Evolutionary conservation across 768 basidiomycete species (phyloP).

Genomic region (Clitopilus hobsonii): DNA sequence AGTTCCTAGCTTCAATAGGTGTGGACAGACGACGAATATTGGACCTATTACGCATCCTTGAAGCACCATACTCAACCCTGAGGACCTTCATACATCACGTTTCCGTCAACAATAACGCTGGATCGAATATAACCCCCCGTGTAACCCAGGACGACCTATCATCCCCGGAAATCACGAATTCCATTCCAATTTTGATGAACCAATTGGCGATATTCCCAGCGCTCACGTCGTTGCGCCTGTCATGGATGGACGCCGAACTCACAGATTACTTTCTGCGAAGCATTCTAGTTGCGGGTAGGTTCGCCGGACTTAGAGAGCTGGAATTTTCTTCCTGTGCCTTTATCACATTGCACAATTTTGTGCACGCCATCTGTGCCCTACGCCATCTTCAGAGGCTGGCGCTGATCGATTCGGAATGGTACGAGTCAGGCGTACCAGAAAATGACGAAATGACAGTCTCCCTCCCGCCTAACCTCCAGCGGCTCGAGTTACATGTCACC

Average conservation of each 20-base stretch:
- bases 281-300: conserved; percentile 9
- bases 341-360: conserved; percentile 15
- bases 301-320: conserved; percentile 16
- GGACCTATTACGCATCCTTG: conserved; percentile 12
- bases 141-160: conserved; percentile 6
- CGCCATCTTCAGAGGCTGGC: conserved; percentile 14
- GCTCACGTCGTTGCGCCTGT: conserved; percentile 13
- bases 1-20: conserved; percentile 12
- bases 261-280: conserved; percentile 4
- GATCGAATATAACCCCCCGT: conserved; percentile 11
- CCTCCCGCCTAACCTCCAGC: conserved; percentile 13
- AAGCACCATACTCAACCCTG: conserved; percentile 13
- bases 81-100: conserved; percentile 11
- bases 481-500: conserved; percentile 15
- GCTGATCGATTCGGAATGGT: conserved; percentile 19
- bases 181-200: conserved; percentile 5
- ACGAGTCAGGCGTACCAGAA: conserved; percentile 8
- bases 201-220: conserved; percentile 11
- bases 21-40: conserved; percentile 10
- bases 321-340: conserved; percentile 21
- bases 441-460: conserved; percentile 1
- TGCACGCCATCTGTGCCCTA: conserved; percentile 15
- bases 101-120: conserved; percentile 13
- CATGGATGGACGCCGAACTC: conserved; percentile 12
- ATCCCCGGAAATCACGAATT: conserved; percentile 1